phyloP scores from a whole-genome alignment of 306 rosid genomes.

The Delonix regia region DNA sequence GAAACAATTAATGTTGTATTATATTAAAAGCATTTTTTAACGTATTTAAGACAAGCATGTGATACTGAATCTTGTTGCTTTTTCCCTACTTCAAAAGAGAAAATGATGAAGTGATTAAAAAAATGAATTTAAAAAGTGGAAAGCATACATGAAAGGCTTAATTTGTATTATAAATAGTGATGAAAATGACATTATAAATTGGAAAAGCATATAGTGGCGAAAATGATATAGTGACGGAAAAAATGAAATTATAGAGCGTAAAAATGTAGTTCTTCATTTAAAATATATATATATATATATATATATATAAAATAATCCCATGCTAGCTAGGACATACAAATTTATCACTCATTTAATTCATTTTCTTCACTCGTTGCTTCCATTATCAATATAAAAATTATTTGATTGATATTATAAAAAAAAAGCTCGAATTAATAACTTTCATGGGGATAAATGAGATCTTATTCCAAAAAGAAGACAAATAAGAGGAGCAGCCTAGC shows the following conservation, averaged over 20 bases:
- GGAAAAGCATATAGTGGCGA: too few relatives aligned
- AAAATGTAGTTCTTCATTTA: neutral
- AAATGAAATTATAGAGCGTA: too few relatives aligned
- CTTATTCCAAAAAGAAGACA: neutral
- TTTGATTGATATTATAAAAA: neutral
- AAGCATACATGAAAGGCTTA: too few relatives aligned
- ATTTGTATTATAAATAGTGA: too few relatives aligned
- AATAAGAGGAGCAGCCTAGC: neutral
- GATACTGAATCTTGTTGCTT: neutral
- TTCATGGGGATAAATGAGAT: neutral
- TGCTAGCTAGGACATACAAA: neutral
- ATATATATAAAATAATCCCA: neutral
- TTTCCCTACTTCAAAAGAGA: too few relatives aligned
- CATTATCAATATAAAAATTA: neutral
- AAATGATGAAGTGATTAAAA: too few relatives aligned
- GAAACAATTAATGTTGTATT: too few relatives aligned
- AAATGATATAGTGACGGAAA: too few relatives aligned
- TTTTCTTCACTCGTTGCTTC: neutral
- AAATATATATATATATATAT: neutral
- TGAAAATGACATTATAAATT: too few relatives aligned
- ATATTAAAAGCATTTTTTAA: neutral
- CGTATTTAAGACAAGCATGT: neutral
- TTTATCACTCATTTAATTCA: neutral
- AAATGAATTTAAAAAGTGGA: too few relatives aligned
- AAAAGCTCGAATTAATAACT: neutral